These are phyloP conservation scores for Trifolium pratense DNA, from an alignment of 306 rosid genomes.

Conservation along the genomic window DNA sequence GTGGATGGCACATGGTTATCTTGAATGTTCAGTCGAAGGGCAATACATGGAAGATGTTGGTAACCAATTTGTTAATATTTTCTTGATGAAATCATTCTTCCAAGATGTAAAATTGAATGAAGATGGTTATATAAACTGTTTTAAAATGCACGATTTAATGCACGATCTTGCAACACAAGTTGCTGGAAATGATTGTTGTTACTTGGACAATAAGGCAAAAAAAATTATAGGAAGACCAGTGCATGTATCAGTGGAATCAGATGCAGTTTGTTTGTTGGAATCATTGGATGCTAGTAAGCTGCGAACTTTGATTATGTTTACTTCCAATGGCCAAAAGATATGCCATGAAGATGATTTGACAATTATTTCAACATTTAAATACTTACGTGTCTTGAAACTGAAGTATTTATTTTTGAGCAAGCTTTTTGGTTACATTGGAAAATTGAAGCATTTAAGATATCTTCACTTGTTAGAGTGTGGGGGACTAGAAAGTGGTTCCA, in stretches of 20 bases:
- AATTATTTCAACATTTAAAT: not conserved
- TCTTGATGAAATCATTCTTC: too few species aligned
- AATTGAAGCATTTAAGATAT: not conserved
- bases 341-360: not conserved
- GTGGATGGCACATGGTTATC: not conserved
- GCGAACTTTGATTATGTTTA: not conserved
- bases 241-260: not conserved
- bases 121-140: too few species aligned
- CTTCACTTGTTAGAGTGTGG: not conserved
- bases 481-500: too few species aligned
- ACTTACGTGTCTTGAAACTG: not conserved
- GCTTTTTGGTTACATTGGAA: not conserved
- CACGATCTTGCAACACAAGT: not conserved
- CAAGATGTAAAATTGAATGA: too few species aligned
- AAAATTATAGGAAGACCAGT: not conserved
- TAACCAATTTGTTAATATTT: too few species aligned
- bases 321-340: not conserved
- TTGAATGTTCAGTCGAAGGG: too few species aligned
- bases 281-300: not conserved
- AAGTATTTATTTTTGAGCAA: fast-evolving
- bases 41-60: too few species aligned
- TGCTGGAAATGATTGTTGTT: not conserved
- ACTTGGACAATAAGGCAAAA: not conserved
- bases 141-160: too few species aligned
- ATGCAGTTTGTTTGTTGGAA: not conserved